Conservation (phyloP, 208 protist genomes). For the Acanthamoeba healyi region DNA sequence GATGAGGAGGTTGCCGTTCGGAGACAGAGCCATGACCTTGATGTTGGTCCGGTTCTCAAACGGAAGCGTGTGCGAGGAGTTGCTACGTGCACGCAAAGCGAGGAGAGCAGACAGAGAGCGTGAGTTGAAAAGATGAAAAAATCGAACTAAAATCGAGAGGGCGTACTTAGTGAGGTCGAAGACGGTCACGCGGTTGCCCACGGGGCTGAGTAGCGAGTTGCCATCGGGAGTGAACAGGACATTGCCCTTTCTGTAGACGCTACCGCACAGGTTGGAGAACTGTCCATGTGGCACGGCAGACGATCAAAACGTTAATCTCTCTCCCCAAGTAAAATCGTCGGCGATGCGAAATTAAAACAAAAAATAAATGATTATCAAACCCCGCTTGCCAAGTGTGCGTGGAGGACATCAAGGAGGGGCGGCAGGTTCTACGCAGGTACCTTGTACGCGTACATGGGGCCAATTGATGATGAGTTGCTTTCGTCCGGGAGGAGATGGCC, state of each 20-base stretch:
- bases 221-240: slow-evolving; percentile 93
- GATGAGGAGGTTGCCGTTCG: slow-evolving; percentile 80
- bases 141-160: background rate
- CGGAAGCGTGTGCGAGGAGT: slow-evolving; percentile 73
- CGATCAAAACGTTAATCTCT: background rate
- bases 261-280: slow-evolving; percentile 93
- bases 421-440: too few species aligned
- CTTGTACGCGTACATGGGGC: slow-evolving; percentile 47
- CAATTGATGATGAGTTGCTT: background rate
- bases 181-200: slow-evolving; percentile 92
- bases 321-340: background rate
- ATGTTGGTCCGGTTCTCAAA: slow-evolving; percentile 89
- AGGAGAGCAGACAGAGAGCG: background rate
- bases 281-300: slow-evolving; percentile 72
- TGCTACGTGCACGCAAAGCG: slow-evolving; percentile 53
- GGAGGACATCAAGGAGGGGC: background rate
- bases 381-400: background rate
- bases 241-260: slow-evolving; percentile 92
- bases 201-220: slow-evolving; percentile 91
- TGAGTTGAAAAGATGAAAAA: background rate
- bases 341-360: background rate
- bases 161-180: slow-evolving; percentile 90
- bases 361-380: background rate
- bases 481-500: background rate
- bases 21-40: slow-evolving; percentile 84